Evolutionary conservation across 2,329 filamentous ascomycete genomes (phyloP).

Genomic region (Berkeleyomyces rouxiae): DNA sequence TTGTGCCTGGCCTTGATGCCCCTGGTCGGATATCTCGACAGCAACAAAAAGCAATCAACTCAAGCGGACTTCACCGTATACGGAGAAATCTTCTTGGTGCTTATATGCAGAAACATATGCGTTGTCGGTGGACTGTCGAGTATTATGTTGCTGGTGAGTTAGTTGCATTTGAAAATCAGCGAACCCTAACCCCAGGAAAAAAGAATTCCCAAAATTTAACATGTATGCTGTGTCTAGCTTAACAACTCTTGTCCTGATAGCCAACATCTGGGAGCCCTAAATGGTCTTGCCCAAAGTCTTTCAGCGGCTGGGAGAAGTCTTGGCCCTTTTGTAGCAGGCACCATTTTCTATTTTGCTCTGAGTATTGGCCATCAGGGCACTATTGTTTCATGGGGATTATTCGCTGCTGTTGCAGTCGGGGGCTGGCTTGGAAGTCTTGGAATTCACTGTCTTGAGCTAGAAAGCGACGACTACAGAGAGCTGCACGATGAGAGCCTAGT

Average conservation of each 20-base stretch:
- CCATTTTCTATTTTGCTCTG: slow-evolving; percentile 65
- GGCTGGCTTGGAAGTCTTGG: slow-evolving; percentile 69
- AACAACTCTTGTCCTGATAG: slow-evolving; percentile 8
- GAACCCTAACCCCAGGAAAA: neutral
- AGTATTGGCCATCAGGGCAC: slow-evolving; percentile 63
- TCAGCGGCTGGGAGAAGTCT: slow-evolving; percentile 78
- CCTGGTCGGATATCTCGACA: slow-evolving; percentile 62
- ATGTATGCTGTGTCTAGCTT: neutral
- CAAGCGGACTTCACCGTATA: slow-evolving; percentile 49
- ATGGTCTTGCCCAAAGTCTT: slow-evolving; percentile 85
- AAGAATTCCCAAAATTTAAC: neutral
- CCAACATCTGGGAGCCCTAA: slow-evolving; percentile 68
- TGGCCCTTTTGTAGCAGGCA: slow-evolving; percentile 76
- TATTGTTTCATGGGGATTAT: slow-evolving; percentile 69
- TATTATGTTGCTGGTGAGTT: slow-evolving; percentile 64
- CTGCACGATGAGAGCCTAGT: neutral
- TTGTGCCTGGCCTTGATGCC: slow-evolving; percentile 77
- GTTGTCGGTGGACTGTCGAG: slow-evolving; percentile 80
- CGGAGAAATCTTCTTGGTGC: slow-evolving; percentile 58
- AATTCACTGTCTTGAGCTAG: slow-evolving; percentile 47
- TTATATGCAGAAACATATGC: slow-evolving; percentile 80
- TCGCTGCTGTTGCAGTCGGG: slow-evolving; percentile 64
- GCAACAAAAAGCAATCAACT: neutral
- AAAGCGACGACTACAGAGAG: slow-evolving; percentile 35
- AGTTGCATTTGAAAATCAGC: neutral